Conservation (phyloP, 2,329 filamentous ascomycete species). For the Nakataea oryzae region DNA sequence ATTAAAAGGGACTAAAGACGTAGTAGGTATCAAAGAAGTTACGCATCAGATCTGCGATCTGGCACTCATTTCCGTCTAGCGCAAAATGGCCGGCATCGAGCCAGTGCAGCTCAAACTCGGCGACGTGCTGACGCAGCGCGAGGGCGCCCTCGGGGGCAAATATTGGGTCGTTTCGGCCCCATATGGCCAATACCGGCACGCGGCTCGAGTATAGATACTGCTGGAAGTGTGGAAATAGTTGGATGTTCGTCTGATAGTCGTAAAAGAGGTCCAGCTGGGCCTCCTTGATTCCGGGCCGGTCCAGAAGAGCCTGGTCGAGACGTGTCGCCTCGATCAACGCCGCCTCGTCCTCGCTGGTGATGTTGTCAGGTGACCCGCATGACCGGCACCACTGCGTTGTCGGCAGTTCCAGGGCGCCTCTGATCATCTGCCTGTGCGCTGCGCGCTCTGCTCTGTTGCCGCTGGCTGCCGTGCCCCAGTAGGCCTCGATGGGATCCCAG, state of each 20-base stretch:
- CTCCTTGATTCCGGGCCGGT: slow-evolving; percentile 36
- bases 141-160: slow-evolving; percentile 41
- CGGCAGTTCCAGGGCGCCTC: slow-evolving; percentile 22
- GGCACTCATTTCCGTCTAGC: slow-evolving; percentile 21
- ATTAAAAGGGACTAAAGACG: slow-evolving; percentile 9
- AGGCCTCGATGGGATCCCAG: slow-evolving; percentile 35
- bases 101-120: slow-evolving; percentile 33
- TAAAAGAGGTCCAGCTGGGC: slow-evolving; percentile 46
- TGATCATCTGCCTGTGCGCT: slow-evolving; percentile 19
- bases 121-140: slow-evolving; percentile 39
- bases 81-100: slow-evolving; percentile 47
- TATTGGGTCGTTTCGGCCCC: slow-evolving; percentile 46
- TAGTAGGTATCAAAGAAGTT: slow-evolving; percentile 16
- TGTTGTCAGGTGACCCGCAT: neutral
- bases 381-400: slow-evolving; percentile 23
- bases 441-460: slow-evolving; percentile 13
- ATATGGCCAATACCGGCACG: slow-evolving; percentile 44
- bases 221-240: slow-evolving; percentile 43
- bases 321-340: slow-evolving; percentile 34
- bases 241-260: slow-evolving; percentile 45
- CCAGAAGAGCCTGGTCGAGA: slow-evolving; percentile 41
- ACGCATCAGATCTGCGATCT: slow-evolving; percentile 16
- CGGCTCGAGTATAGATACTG: slow-evolving; percentile 37
- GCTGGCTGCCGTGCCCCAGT: slow-evolving; percentile 26
- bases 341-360: neutral